Conservation (phyloP, 352 stramenopile species). For the Aphanomyces astaci region DNA sequence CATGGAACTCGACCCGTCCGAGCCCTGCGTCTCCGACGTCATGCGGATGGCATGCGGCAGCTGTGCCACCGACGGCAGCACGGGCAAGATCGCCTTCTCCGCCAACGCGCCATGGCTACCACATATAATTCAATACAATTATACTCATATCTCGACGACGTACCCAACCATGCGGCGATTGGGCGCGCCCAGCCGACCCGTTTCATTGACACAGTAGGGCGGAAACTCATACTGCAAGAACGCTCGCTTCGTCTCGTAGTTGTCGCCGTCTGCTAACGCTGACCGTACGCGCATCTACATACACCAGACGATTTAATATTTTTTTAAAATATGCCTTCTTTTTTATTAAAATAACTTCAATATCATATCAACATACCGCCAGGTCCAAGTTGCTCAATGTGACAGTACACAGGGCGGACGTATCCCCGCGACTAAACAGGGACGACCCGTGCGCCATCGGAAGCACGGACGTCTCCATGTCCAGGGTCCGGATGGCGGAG, state of each 20-base stretch:
- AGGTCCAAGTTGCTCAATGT: conserved; percentile 78
- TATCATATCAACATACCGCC: conserved; percentile 24
- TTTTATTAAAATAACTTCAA: too few relatives aligned
- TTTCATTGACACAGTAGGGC: conserved; percentile 95
- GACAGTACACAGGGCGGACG: conserved; percentile 84
- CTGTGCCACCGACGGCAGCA: conserved; percentile 84
- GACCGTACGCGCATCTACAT: conserved; percentile 54
- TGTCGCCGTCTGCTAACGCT: conserved; percentile 40
- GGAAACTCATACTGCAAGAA: conserved; percentile 99
- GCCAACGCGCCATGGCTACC: conserved; percentile 91
- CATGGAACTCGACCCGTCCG: conserved; percentile 93
- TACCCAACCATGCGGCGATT: conserved; percentile 91
- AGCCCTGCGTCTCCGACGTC: conserved; percentile 94
- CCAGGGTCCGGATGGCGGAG: conserved; percentile 75
- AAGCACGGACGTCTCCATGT: conserved; percentile 80
- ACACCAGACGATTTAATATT: too few relatives aligned
- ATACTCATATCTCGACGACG: too few relatives aligned
- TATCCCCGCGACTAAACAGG: conserved; percentile 83
- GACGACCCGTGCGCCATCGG: conserved; percentile 86
- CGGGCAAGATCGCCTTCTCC: conserved; percentile 91
- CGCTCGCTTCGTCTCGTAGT: conserved; percentile 53
- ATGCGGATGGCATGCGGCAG: conserved; percentile 97
- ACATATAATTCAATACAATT: not conserved
- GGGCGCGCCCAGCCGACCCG: conserved; percentile 71
- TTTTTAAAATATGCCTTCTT: too few relatives aligned